Evolutionary conservation across 352 stramenopile genomes (phyloP).

Genomic region (Peronospora tabacina): DNA sequence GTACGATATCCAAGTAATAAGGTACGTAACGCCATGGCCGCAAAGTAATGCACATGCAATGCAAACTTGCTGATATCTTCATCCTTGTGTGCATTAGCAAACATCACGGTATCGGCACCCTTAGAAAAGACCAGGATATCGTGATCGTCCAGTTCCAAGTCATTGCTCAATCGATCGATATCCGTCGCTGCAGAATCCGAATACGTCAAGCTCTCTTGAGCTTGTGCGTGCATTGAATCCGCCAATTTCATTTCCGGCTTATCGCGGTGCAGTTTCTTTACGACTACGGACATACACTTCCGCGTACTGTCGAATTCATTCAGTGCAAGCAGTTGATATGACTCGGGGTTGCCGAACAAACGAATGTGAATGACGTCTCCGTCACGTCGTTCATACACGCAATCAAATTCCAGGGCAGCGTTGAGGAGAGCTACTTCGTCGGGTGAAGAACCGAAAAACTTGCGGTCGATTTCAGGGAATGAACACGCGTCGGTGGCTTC

Average conservation of each 20-base stretch:
- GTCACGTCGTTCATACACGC: slow-evolving; percentile 66
- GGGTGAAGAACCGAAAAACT: slow-evolving; percentile 72
- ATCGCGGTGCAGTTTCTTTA: slow-evolving; percentile 37
- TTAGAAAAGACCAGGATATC: slow-evolving; percentile 82
- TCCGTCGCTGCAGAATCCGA: slow-evolving; percentile 19
- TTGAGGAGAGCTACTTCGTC: slow-evolving; percentile 79
- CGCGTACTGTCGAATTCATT: slow-evolving; percentile 85
- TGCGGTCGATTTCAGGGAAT: slow-evolving; percentile 30
- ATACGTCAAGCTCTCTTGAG: slow-evolving; percentile 24
- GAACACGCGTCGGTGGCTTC: slow-evolving; percentile 29
- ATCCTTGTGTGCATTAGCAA: slow-evolving; percentile 56
- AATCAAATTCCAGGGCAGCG: slow-evolving; percentile 74
- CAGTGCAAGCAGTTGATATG: slow-evolving; percentile 65
- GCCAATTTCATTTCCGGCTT: not conserved
- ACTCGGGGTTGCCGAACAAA: slow-evolving; percentile 67
- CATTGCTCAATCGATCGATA: slow-evolving; percentile 16
- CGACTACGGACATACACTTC: slow-evolving; percentile 82
- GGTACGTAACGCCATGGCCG: slow-evolving; percentile 80
- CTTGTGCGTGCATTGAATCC: slow-evolving; percentile 2
- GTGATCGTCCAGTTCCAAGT: slow-evolving; percentile 28
- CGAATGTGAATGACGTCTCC: slow-evolving; percentile 69
- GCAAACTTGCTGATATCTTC: slow-evolving; percentile 72
- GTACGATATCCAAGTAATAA: slow-evolving; percentile 74
- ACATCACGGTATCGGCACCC: slow-evolving; percentile 87
- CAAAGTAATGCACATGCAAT: slow-evolving; percentile 83